phyloP scores from a whole-genome alignment of 345 rosid species.

The Ricinus communis region DNA sequence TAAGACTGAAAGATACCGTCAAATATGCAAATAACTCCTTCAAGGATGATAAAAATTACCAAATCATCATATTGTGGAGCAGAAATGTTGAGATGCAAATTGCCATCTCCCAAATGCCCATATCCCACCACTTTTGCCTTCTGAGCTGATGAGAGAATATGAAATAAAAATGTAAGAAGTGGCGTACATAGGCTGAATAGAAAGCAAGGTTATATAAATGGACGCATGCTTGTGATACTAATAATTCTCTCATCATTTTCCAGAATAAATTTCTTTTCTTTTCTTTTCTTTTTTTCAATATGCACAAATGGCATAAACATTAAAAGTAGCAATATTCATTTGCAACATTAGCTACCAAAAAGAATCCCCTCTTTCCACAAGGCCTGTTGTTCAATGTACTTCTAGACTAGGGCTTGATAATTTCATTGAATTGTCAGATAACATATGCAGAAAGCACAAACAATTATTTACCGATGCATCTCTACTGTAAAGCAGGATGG shows the following conservation, averaged over 20 bases:
- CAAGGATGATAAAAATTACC: constrained; percentile 36
- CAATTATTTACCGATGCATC: not conserved
- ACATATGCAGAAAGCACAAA: not conserved
- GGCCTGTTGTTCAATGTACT: not conserved
- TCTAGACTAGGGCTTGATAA: not conserved
- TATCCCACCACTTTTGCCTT: constrained; percentile 73
- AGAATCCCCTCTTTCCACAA: not conserved
- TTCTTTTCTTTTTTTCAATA: not conserved
- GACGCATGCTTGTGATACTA: not conserved
- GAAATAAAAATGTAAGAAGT: not conserved
- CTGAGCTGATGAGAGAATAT: constrained; percentile 55
- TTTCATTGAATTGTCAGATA: not conserved
- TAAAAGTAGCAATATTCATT: not conserved
- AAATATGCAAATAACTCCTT: not conserved
- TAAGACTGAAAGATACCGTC: not conserved
- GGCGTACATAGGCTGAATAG: not conserved
- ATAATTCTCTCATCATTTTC: not conserved
- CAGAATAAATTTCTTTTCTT: not conserved
- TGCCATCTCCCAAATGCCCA: constrained; percentile 96
- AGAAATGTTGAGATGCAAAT: constrained; percentile 89
- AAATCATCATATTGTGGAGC: constrained; percentile 58
- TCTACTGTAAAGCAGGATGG: not conserved
- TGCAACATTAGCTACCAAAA: not conserved
- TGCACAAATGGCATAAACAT: not conserved
- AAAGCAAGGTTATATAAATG: not conserved